Evolutionary conservation across 805 yeast species (phyloP).

Genomic region (Naumovozyma castellii): DNA sequence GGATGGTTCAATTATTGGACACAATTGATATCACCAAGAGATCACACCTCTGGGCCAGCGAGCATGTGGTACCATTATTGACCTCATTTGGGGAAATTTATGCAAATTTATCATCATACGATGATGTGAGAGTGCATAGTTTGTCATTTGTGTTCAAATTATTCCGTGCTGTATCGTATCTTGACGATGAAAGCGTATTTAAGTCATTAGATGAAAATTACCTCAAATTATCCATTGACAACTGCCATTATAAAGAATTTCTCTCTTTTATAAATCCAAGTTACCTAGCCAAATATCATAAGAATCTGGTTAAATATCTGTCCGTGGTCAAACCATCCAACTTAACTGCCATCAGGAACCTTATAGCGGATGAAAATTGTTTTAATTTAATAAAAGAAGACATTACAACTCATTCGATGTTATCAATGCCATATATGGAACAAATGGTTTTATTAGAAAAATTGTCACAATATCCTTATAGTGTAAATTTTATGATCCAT

Average conservation of each 20-base stretch:
- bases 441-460: constrained; percentile 25
- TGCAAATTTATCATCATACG: constrained; percentile 8
- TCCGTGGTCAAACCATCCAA: constrained; percentile 14
- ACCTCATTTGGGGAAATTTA: constrained; percentile 15
- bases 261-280: constrained; percentile 25
- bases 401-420: constrained; percentile 12
- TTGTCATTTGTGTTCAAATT: constrained; percentile 16
- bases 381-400: constrained; percentile 16
- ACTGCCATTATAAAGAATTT: constrained; percentile 15
- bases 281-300: constrained; percentile 14
- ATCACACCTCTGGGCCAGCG: constrained; percentile 10
- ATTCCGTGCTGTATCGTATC: constrained; percentile 19
- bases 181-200: constrained; percentile 13
- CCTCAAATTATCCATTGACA: constrained; percentile 11
- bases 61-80: constrained; percentile 8
- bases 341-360: constrained; percentile 19
- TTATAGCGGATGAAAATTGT: constrained; percentile 11
- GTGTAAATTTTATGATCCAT: constrained; percentile 11
- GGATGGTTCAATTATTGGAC: constrained; percentile 6
- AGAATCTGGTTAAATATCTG: constrained; percentile 6
- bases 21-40: constrained; percentile 1
- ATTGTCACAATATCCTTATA: constrained; percentile 16
- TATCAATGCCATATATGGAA: constrained; percentile 25
- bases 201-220: constrained; percentile 13
- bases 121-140: constrained; percentile 17